A percentile compares a stretch with the other conserved stretches of the same genome.
Evolutionary conservation across 495 filamentous ascomycete species (phyloP).

Genomic region (Neurospora tetrasperma): DNA sequence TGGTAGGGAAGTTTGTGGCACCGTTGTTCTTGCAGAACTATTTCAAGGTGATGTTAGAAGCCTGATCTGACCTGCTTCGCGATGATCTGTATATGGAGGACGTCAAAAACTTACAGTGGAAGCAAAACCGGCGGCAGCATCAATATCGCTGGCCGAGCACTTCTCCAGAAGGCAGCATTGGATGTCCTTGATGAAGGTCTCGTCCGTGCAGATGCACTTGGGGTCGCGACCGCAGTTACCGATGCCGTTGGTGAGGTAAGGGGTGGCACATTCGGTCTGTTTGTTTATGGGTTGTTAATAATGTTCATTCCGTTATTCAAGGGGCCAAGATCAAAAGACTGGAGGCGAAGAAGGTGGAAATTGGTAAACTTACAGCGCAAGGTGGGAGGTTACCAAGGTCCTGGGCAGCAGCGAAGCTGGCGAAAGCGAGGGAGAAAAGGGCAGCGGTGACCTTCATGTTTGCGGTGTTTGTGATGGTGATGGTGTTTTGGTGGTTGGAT

Average conservation of each 20-base stretch:
- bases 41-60: background rate
- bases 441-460: slow-evolving; percentile 30
- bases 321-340: slow-evolving; percentile 2
- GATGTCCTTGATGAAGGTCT: slow-evolving; percentile 48
- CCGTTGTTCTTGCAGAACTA: slow-evolving; percentile 26
- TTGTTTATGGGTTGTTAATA: slow-evolving; percentile 16
- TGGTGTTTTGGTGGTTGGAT: background rate
- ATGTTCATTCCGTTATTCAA: background rate
- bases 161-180: slow-evolving; percentile 52
- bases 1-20: slow-evolving; percentile 26
- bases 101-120: slow-evolving; percentile 7
- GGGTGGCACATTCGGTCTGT: slow-evolving; percentile 46
- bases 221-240: slow-evolving; percentile 49
- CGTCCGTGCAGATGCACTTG: slow-evolving; percentile 57
- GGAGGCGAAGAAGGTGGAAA: background rate
- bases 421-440: slow-evolving; percentile 23
- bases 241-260: slow-evolving; percentile 34
- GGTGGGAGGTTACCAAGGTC: slow-evolving; percentile 34
- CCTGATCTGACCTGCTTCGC: too few species aligned
- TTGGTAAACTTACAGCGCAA: slow-evolving; percentile 40
- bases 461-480: background rate
- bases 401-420: slow-evolving; percentile 28
- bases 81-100: too few species aligned
- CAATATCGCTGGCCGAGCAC: slow-evolving; percentile 42
- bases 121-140: slow-evolving; percentile 24